Conservation (phyloP, 2,329 filamentous ascomycete genomes). For the Podosphaera fusca region DNA sequence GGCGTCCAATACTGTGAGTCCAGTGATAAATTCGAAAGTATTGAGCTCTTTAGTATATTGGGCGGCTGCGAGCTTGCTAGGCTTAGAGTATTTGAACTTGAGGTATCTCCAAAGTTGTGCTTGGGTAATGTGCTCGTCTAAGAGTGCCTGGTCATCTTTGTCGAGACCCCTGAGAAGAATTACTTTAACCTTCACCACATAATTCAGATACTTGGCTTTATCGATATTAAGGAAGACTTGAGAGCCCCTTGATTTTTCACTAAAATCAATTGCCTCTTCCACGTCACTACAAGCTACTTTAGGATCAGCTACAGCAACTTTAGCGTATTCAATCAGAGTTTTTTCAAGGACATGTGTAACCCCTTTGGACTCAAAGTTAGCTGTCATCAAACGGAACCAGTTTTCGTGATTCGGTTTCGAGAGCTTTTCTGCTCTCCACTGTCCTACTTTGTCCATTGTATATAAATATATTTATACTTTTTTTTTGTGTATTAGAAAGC, state of each 20-base stretch:
- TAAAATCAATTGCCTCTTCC: background rate
- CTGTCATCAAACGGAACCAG: background rate
- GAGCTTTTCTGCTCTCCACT: conserved; percentile 1
- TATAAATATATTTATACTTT: background rate
- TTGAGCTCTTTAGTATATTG: too few relatives aligned
- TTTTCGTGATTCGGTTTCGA: background rate
- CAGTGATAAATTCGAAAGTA: too few relatives aligned
- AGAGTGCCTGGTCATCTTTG: background rate
- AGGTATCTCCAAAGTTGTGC: background rate
- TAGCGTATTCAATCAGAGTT: background rate
- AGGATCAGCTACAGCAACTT: background rate
- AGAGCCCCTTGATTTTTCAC: background rate
- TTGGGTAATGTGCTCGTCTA: background rate
- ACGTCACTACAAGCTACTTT: background rate
- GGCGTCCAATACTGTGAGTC: too few relatives aligned
- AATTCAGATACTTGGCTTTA: background rate
- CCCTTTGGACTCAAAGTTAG: background rate
- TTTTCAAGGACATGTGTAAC: background rate
- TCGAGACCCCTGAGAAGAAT: background rate
- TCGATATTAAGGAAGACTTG: background rate
- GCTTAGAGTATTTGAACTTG: background rate
- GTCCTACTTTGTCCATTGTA: conserved; percentile 1
- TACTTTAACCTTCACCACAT: background rate
- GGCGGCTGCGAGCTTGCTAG: too few relatives aligned
- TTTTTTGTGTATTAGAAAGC: background rate